A percentile compares a stretch with the other conserved stretches of the same genome.
Evolutionary conservation across 2,329 filamentous ascomycete species (phyloP).

Genomic region (Myriangium duriaei): DNA sequence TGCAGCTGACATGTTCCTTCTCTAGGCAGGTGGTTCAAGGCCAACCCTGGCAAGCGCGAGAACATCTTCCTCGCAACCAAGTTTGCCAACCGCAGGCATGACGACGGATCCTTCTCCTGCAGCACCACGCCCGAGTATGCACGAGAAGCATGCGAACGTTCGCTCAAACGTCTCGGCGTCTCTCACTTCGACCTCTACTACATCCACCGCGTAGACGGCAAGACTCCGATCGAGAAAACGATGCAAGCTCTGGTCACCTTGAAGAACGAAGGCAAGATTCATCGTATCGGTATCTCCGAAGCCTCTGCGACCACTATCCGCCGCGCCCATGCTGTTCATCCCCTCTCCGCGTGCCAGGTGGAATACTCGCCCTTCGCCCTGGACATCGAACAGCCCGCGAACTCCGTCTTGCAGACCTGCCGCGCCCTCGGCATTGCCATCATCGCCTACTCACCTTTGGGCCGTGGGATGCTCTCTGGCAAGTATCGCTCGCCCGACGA

Average conservation of each 20-base stretch:
- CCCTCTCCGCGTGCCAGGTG: slow-evolving; percentile 41
- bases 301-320: slow-evolving; percentile 37
- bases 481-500: slow-evolving; percentile 34
- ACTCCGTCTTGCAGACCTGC: slow-evolving; percentile 40
- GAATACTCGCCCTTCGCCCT: slow-evolving; percentile 44
- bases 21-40: slow-evolving; percentile 26
- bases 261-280: slow-evolving; percentile 42
- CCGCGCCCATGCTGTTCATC: slow-evolving; percentile 37
- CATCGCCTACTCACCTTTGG: slow-evolving; percentile 48
- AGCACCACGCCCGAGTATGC: slow-evolving; percentile 30
- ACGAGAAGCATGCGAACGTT: slow-evolving; percentile 27
- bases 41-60: slow-evolving; percentile 35
- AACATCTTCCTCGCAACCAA: slow-evolving; percentile 42
- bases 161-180: slow-evolving; percentile 27
- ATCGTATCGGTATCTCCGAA: slow-evolving; percentile 40
- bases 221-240: slow-evolving; percentile 34
- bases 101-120: slow-evolving; percentile 25
- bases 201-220: slow-evolving; percentile 31
- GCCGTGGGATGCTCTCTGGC: slow-evolving; percentile 46
- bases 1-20: slow-evolving; percentile 9
- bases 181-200: slow-evolving; percentile 33
- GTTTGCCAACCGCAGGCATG: slow-evolving; percentile 34
- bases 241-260: slow-evolving; percentile 32
- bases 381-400: slow-evolving; percentile 43
- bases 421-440: slow-evolving; percentile 47